phyloP scores from a whole-genome alignment of 345 rosid species.

The Clausena lansium region DNA sequence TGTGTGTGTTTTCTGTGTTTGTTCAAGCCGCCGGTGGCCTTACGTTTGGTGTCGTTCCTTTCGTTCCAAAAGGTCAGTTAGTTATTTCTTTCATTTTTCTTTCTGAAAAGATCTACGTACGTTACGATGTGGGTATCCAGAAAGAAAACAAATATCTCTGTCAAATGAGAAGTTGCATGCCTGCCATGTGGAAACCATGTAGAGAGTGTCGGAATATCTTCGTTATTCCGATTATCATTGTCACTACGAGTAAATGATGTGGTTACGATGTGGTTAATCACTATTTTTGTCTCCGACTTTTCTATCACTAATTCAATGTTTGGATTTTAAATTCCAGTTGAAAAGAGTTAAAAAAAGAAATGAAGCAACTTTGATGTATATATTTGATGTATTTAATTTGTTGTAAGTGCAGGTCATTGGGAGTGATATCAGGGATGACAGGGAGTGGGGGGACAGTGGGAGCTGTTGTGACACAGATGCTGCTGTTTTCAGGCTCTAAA shows the following conservation, averaged over 20 bases:
- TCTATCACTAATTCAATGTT: too few species aligned
- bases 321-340: too few species aligned
- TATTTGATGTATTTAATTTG: background rate
- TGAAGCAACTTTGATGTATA: background rate
- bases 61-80: slow-evolving; percentile 52
- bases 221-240: too few species aligned
- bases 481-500: slow-evolving; percentile 60
- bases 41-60: slow-evolving; percentile 78
- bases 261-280: too few species aligned
- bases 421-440: slow-evolving; percentile 81
- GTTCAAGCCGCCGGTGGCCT: slow-evolving; percentile 92
- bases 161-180: background rate
- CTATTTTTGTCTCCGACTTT: too few species aligned
- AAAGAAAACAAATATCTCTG: background rate
- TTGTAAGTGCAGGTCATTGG: slow-evolving; percentile 56
- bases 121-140: too few species aligned
- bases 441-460: slow-evolving; percentile 85
- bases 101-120: too few species aligned
- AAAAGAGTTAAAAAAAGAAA: too few species aligned
- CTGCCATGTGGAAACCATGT: background rate
- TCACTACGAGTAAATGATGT: too few species aligned
- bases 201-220: background rate
- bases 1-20: slow-evolving; percentile 62
- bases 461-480: slow-evolving; percentile 63
- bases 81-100: too few species aligned